A percentile compares a stretch with the other conserved stretches of the same genome.
Conservation (phyloP, 768 basidiomycete genomes). For the Crucibulum laeve region DNA sequence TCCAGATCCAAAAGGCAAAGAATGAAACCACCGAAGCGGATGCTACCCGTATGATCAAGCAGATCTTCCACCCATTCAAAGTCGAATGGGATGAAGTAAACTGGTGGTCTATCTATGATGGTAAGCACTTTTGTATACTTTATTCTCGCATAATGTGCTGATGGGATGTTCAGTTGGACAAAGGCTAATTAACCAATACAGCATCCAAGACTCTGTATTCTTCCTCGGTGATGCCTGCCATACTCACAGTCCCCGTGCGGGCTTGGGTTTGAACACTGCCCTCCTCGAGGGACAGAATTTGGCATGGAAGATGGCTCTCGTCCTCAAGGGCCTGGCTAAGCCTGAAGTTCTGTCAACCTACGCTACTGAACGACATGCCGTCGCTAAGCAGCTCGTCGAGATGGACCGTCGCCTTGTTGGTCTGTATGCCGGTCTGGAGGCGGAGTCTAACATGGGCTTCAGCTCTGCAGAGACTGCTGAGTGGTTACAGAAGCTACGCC, state of each 20-base stretch:
- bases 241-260: not conserved
- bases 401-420: too few relatives aligned
- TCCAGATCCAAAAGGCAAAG: not conserved
- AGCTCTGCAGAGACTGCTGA: too few relatives aligned
- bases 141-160: not conserved
- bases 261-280: not conserved
- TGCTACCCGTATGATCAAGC: not conserved
- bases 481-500: too few relatives aligned
- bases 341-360: not conserved
- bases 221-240: not conserved
- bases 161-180: not conserved
- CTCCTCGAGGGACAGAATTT: not conserved
- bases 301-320: not conserved
- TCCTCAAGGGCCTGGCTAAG: not conserved
- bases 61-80: not conserved
- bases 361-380: not conserved
- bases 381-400: too few relatives aligned
- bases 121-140: not conserved
- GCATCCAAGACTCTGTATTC: not conserved
- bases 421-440: too few relatives aligned
- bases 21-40: not conserved
- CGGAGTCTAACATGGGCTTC: too few relatives aligned
- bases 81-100: not conserved
- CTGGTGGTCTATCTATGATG: not conserved
- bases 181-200: not conserved